These are phyloP conservation scores for Populus hybrid DNA, from an alignment of 441 rosid genomes.

Conservation along the genomic window DNA sequence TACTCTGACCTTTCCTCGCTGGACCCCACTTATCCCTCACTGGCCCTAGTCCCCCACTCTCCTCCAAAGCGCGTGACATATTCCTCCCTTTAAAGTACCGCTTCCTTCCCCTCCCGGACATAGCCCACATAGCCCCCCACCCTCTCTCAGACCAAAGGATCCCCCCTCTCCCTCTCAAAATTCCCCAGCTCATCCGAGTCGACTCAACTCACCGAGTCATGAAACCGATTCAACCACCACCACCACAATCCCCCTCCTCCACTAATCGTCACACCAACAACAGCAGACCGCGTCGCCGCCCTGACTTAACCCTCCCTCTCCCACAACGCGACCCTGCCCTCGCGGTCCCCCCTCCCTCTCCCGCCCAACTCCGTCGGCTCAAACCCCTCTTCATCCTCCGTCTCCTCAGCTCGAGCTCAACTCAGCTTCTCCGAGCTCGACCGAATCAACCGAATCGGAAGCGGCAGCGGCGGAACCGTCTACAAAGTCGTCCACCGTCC, in stretches of 20 bases:
- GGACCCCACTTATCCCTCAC: neutral
- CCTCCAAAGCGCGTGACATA: neutral
- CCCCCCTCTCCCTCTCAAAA: neutral
- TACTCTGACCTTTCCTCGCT: neutral
- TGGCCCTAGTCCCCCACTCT: neutral
- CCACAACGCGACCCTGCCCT: conserved; percentile 66
- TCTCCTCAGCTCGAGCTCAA: neutral
- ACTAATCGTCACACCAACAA: conserved; percentile 15
- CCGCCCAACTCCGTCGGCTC: conserved; percentile 21
- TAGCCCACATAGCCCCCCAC: neutral
- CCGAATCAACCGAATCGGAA: conserved; percentile 66
- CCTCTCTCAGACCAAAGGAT: neutral
- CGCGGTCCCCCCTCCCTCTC: conserved; percentile 75
- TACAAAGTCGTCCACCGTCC: conserved; percentile 78
- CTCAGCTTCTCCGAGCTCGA: conserved; percentile 53
- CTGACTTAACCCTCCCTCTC: conserved; percentile 71
- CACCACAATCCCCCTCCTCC: conserved; percentile 6
- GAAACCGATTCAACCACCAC: conserved; percentile 57
- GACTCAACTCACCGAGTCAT: conserved; percentile 22
- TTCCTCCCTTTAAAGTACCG: neutral
- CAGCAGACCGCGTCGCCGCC: conserved; percentile 50
- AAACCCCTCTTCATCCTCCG: conserved; percentile 12
- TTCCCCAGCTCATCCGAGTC: neutral
- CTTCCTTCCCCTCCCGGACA: neutral
- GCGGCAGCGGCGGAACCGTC: conserved; percentile 87